A percentile compares a stretch with the other conserved stretches of the same genome.
These are phyloP conservation scores for Leccinum boreale DNA, from an alignment of 768 basidiomycete genomes.

Conservation along the genomic window DNA sequence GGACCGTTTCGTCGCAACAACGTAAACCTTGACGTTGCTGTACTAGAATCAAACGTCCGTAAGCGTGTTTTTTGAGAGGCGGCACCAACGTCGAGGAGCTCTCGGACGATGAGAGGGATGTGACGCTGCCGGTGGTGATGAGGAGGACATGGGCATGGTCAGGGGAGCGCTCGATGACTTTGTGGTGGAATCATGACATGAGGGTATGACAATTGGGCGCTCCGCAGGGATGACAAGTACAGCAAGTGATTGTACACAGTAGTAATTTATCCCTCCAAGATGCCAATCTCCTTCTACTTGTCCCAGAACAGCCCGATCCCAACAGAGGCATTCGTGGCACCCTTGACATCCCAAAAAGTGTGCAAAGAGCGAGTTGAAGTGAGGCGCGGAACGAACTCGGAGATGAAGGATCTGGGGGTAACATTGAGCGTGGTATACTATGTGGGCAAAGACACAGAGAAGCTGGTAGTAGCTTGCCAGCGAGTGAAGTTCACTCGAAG, in stretches of 20 bases:
- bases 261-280: constrained; percentile 42
- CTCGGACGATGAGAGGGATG: constrained; percentile 87
- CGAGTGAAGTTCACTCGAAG: no score
- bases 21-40: constrained; percentile 70
- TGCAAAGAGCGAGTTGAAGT: constrained; percentile 96
- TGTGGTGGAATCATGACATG: not conserved
- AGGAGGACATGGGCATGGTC: constrained; percentile 62
- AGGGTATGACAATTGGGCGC: constrained; percentile 7
- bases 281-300: constrained; percentile 86
- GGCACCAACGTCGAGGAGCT: constrained; percentile 53
- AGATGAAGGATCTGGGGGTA: no score
- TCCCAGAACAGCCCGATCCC: constrained; percentile 83
- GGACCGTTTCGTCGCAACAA: constrained; percentile 77
- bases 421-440: no score
- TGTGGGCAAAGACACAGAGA: no score
- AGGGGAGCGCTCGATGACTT: constrained; percentile 25
- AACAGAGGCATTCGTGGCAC: constrained; percentile 54
- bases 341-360: constrained; percentile 94
- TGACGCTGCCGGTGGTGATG: constrained; percentile 92
- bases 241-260: constrained; percentile 1
- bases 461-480: no score
- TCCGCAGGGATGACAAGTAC: not conserved
- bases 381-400: constrained; percentile 70
- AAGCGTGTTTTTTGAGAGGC: not conserved
- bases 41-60: constrained; percentile 45